These are phyloP conservation scores for Brassica incana DNA, from an alignment of 345 rosid genomes.

Conservation along the genomic window DNA sequence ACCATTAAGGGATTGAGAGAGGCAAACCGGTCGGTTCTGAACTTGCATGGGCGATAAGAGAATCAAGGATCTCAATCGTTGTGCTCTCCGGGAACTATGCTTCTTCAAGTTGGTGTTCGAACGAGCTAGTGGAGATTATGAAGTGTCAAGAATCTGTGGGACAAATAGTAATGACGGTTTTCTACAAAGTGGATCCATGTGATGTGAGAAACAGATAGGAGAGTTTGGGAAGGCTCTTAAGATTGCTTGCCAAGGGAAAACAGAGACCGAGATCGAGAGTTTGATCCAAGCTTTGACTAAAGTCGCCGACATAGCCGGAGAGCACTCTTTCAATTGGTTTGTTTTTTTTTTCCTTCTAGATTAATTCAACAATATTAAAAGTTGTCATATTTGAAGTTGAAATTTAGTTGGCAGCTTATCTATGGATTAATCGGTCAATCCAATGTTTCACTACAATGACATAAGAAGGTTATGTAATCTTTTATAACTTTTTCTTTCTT, in stretches of 20 bases:
- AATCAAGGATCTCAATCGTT: constrained; percentile 1
- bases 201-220: constrained; percentile 7
- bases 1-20: not conserved
- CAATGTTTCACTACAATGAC: not conserved
- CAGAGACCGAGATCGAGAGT: not conserved
- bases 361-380: not conserved
- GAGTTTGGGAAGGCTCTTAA: not conserved
- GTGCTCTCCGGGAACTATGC: constrained; percentile 13
- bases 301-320: constrained; percentile 5
- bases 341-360: not conserved
- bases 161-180: constrained; percentile 3
- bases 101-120: constrained; percentile 9
- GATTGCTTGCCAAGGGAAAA: constrained; percentile 2
- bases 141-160: constrained; percentile 5
- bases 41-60: not conserved
- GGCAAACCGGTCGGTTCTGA: not conserved
- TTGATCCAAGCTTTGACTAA: no score
- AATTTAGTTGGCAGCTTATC: not conserved
- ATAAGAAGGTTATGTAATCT: not conserved
- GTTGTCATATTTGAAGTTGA: no score
- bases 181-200: constrained; percentile 8
- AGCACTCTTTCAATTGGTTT: not conserved
- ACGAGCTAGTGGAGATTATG: constrained; percentile 5
- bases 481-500: not conserved
- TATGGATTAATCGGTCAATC: not conserved